Evolutionary conservation across 2,329 filamentous ascomycete species (phyloP), one percentile per base, ranked within the genome.

Genomic region (Plectosphaerella cucumerina): DNA sequence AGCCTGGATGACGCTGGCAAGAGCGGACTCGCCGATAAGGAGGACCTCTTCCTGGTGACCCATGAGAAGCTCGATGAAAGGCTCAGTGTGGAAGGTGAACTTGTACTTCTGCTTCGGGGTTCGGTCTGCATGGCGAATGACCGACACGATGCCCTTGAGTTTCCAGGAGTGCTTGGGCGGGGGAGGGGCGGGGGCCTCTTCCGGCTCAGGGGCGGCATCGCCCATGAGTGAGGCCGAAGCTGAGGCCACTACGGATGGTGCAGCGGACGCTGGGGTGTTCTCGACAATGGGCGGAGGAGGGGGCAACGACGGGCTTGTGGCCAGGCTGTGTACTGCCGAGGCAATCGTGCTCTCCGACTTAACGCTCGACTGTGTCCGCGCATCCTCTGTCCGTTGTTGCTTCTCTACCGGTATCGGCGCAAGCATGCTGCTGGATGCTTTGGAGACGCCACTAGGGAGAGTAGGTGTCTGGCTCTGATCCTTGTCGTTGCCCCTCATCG

Each of bases 21-120:
- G 72, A 1, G 94, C 94, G 37, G 90, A 86, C 65, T 96, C 91
- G 9, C 93, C 93, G 57, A 96, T 94, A 20, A 99, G 80, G 2
- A 99, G 78, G 1, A 99, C 94, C 65, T 99, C 94, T 68, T 97
- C 93, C 62, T 96, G 90, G 62, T 99, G 93, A 0, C 94, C 94
- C 65, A 93, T 96, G 41, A 99, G 81, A 4, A 99, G 77, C 57
- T 96, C 89, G 56, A 99, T 92, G 63, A 99, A 99, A 0, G 94
- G 94, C 56, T 92, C 90, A 0, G 91, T 96, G 64, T 99, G 94
- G 61, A 99, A 97, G 0, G 94, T 99, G 62, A 97, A 99, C 67
- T 99, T 99, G 77, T 97, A 97, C 67, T 99, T 99, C 63, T 99
- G 94, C 71, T 99, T 99, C 3, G 94, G 94, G 1, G 94, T 99